phyloP scores from a whole-genome alignment of 352 stramenopile genomes.

The Phytophthora pseudosyringae region DNA sequence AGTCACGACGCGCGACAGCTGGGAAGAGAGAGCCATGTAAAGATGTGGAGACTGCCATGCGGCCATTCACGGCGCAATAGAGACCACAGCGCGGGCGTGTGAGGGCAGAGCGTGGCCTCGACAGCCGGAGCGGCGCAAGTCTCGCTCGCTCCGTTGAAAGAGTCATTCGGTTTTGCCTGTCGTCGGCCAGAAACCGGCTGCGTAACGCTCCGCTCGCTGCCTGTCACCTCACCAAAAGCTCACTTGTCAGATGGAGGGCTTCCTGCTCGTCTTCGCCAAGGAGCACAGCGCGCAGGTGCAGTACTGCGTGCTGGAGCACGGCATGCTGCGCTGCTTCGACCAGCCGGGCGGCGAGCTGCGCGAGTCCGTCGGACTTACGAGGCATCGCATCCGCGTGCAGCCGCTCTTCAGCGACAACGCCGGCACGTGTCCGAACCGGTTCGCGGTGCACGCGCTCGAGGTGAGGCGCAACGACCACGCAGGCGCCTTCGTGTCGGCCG shows the following conservation, averaged over 20 bases:
- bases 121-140: conserved; percentile 19
- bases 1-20: conserved; percentile 26
- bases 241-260: conserved; percentile 67
- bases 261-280: conserved; percentile 63
- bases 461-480: conserved; percentile 60
- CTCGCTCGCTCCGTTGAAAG: conserved; percentile 21
- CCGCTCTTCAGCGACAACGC: conserved; percentile 45
- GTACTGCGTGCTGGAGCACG: conserved; percentile 77
- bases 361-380: conserved; percentile 62
- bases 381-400: conserved; percentile 67
- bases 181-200: conserved; percentile 16
- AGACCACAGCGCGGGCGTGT: conserved; percentile 23
- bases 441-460: conserved; percentile 55
- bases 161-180: conserved; percentile 27
- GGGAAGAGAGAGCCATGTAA: conserved; percentile 29
- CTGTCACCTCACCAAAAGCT: conserved; percentile 21
- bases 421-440: conserved; percentile 71
- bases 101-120: conserved; percentile 17
- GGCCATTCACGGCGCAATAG: conserved; percentile 11
- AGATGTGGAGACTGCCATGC: conserved; percentile 22
- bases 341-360: conserved; percentile 41
- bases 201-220: conserved; percentile 11
- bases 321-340: conserved; percentile 61
- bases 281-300: conserved; percentile 53
- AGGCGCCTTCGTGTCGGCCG: conserved; percentile 45